Evolutionary conservation across 371 early-diverging fungal genomes (phyloP).

Genomic region (Actinomortierella ambigua): DNA sequence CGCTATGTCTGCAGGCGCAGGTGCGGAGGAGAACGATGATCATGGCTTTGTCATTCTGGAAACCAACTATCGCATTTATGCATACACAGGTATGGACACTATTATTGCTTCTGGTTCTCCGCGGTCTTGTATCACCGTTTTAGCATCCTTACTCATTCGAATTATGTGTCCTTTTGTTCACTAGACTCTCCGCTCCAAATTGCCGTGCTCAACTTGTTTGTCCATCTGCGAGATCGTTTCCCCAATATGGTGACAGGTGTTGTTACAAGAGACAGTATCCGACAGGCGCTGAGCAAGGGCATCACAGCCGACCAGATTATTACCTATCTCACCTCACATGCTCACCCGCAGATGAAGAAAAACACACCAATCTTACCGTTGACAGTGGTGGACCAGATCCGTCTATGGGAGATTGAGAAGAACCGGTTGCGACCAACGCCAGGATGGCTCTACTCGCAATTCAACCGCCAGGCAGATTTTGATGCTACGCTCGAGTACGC

Average conservation of each 20-base stretch:
- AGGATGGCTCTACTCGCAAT: conserved; percentile 86
- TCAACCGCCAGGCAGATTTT: conserved; percentile 77
- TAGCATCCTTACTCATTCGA: neutral
- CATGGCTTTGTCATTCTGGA: conserved; percentile 86
- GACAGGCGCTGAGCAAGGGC: conserved; percentile 88
- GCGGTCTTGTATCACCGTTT: neutral
- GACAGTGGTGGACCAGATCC: conserved; percentile 96
- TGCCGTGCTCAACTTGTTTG: conserved; percentile 95
- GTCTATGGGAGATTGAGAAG: conserved; percentile 97
- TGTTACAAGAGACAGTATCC: conserved; percentile 92
- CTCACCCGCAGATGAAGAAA: conserved; percentile 92
- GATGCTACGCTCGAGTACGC: conserved; percentile 79
- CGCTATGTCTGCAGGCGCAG: conserved; percentile 10
- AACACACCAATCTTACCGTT: conserved; percentile 84
- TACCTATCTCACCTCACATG: conserved; percentile 85
- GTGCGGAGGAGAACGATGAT: conserved; percentile 56
- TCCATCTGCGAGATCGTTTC: conserved; percentile 83
- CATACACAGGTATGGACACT: conserved; percentile 79
- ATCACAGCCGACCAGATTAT: conserved; percentile 98
- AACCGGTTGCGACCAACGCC: conserved; percentile 76
- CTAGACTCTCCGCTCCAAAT: conserved; percentile 94
- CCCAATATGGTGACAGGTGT: conserved; percentile 95
- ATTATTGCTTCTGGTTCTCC: neutral
- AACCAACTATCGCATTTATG: conserved; percentile 94
- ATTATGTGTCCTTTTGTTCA: neutral